These are phyloP conservation scores for Huntiella bhutanensis DNA, from an alignment of 2,329 filamentous ascomycete species.

Conservation along the genomic window DNA sequence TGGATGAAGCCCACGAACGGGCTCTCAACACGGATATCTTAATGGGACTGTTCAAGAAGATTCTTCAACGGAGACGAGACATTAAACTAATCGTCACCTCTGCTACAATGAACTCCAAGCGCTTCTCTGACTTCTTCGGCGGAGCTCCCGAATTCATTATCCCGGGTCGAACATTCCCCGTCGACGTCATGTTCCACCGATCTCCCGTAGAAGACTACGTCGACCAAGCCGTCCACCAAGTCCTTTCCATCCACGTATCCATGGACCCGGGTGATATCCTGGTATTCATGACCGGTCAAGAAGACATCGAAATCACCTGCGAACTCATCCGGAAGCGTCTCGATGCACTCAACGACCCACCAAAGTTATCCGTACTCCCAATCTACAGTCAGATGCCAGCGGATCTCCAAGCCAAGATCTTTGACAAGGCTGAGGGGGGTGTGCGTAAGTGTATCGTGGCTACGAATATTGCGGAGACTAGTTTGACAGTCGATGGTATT, in stretches of 20 bases:
- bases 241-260: conserved; percentile 87
- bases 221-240: conserved; percentile 88
- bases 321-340: conserved; percentile 79
- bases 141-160: conserved; percentile 94
- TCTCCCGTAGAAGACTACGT: conserved; percentile 96
- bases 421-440: conserved; percentile 74
- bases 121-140: conserved; percentile 90
- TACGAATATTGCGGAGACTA: conserved; percentile 96
- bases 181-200: conserved; percentile 88
- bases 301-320: conserved; percentile 94
- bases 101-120: conserved; percentile 94
- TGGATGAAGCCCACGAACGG: conserved; percentile 97
- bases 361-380: conserved; percentile 81
- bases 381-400: conserved; percentile 99
- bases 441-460: conserved; percentile 96
- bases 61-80: conserved; percentile 71
- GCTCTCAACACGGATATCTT: conserved; percentile 92
- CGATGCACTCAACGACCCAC: conserved; percentile 78
- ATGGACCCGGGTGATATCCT: conserved; percentile 86
- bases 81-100: conserved; percentile 95
- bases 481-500: conserved; percentile 93
- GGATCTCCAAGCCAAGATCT: conserved; percentile 93
- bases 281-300: conserved; percentile 98
- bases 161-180: conserved; percentile 86
- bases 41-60: conserved; percentile 96